Base-by-base conservation (phyloP, 2,329 filamentous ascomycete species). In the Drechmeria coniospora region DNA sequence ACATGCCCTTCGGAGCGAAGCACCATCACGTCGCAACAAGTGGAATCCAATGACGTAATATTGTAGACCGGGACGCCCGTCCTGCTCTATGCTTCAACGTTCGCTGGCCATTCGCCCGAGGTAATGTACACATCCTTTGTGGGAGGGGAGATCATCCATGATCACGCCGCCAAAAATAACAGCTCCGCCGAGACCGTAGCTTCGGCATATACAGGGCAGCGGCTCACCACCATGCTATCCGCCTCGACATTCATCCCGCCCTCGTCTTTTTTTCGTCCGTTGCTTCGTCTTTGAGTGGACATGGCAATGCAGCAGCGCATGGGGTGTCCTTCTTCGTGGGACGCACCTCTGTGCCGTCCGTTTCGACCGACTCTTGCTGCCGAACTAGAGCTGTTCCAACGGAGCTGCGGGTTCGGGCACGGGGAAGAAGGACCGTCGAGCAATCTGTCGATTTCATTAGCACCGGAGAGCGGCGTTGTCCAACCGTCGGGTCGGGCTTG, bases 71-170 rank as follows among this genome's bases (percentile, higher is more conserved):
- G 43, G 49, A 47, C 47, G 50, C 50, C 36, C 40, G 39, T 33
- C 48, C 42, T 44, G 37, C n/a, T n/a, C n/a, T 43, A 41, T 51
- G 49, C 54, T 61, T 56, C 61, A 61, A 57, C 58, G 53, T 53
- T 55, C 51, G 51, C 51, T 51, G 47, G 45, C 47, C 48, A 35
- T 43, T 28, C 51, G 43, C 50, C 51, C 42, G 44, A 46, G 52
- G 49, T 64, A 64, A 53, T 62, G 54, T 66, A 65, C 59, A 66
- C 44, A 53, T 31, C 23, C 19, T 41, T 54, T 51, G 56, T 54
- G 48, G 51, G 62, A 63, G 61, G 57, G 63, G 63, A 62, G 59
- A 65, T 61, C 52, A 53, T 61, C 33, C 35, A 36, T 37, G 32
- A 34, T 21, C 30, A 29, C 25, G 21, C 26, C 23, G 21, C 15